phyloP scores from a whole-genome alignment of 2,329 filamentous ascomycete species.

The Diaporthe amygdali region DNA sequence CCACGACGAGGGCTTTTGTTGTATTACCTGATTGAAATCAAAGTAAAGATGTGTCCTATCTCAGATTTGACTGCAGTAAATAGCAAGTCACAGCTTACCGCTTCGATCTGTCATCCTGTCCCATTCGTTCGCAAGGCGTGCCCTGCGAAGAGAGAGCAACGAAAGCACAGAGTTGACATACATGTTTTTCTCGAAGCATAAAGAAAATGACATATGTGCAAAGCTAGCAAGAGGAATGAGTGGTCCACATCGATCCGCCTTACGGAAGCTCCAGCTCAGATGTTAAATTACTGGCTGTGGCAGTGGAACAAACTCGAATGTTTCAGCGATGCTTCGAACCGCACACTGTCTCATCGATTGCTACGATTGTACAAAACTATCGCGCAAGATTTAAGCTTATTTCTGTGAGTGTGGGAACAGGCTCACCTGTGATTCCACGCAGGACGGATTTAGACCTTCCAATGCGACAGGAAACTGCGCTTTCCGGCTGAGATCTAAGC shows the following conservation, averaged over 20 bases:
- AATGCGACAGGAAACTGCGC: background rate
- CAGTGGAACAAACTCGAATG: background rate
- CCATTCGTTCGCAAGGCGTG: background rate
- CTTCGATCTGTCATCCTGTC: background rate
- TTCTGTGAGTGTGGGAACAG: background rate
- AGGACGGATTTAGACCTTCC: background rate
- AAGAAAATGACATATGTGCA: background rate
- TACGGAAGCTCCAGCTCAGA: background rate
- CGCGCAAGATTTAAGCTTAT: slow-evolving; percentile 14
- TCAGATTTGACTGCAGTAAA: background rate
- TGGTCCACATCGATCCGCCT: background rate
- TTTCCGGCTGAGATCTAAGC: slow-evolving; percentile 5
- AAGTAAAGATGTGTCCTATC: background rate
- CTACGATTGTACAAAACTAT: slow-evolving; percentile 1
- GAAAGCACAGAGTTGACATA: background rate
- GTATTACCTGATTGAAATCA: no score
- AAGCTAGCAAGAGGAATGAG: background rate
- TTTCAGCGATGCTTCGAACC: background rate
- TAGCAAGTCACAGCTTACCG: background rate
- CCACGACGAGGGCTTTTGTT: background rate
- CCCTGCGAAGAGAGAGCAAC: background rate
- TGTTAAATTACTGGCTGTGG: background rate
- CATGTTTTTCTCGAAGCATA: background rate
- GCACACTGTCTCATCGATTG: background rate
- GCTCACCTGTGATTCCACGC: background rate